Conservation (phyloP, 2,329 filamentous ascomycete species). For the Coniochaeta sp. region DNA sequence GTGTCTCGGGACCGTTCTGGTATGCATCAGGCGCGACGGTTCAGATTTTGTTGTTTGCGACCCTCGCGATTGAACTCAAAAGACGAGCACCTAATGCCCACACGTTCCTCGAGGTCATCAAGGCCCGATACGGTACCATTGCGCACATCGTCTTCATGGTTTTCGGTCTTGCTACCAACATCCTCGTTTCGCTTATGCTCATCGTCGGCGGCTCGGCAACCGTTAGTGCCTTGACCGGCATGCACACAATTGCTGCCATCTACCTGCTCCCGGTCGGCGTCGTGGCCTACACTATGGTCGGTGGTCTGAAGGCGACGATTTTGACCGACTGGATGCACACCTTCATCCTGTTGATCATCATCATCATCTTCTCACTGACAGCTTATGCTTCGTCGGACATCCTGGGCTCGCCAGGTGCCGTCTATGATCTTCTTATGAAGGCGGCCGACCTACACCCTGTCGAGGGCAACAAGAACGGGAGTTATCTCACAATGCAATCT, state of each 20-base stretch:
- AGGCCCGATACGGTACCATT: slow-evolving; percentile 64
- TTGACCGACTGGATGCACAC: slow-evolving; percentile 84
- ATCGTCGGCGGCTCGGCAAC: slow-evolving; percentile 78
- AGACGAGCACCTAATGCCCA: slow-evolving; percentile 81
- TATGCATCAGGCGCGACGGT: slow-evolving; percentile 68
- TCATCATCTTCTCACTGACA: slow-evolving; percentile 77
- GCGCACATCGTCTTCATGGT: slow-evolving; percentile 74
- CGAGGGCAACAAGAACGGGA: slow-evolving; percentile 69
- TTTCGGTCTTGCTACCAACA: slow-evolving; percentile 78
- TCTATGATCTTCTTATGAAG: slow-evolving; percentile 70
- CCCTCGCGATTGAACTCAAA: slow-evolving; percentile 84
- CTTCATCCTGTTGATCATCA: slow-evolving; percentile 75
- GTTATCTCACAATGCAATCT: slow-evolving; percentile 80
- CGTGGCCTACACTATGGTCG: slow-evolving; percentile 68
- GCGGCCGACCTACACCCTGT: slow-evolving; percentile 67
- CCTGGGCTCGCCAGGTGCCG: slow-evolving; percentile 66
- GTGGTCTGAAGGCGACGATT: slow-evolving; percentile 81
- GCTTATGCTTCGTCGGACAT: slow-evolving; percentile 67
- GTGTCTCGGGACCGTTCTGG: slow-evolving; percentile 53
- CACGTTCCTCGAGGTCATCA: slow-evolving; percentile 75
- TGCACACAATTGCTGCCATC: slow-evolving; percentile 72
- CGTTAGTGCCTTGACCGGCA: slow-evolving; percentile 61
- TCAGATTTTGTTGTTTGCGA: slow-evolving; percentile 84
- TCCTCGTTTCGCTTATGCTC: slow-evolving; percentile 83
- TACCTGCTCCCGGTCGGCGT: slow-evolving; percentile 78